These are phyloP conservation scores for Gossypium rotundifolium DNA, from an alignment of 345 rosid genomes.

Conservation along the genomic window DNA sequence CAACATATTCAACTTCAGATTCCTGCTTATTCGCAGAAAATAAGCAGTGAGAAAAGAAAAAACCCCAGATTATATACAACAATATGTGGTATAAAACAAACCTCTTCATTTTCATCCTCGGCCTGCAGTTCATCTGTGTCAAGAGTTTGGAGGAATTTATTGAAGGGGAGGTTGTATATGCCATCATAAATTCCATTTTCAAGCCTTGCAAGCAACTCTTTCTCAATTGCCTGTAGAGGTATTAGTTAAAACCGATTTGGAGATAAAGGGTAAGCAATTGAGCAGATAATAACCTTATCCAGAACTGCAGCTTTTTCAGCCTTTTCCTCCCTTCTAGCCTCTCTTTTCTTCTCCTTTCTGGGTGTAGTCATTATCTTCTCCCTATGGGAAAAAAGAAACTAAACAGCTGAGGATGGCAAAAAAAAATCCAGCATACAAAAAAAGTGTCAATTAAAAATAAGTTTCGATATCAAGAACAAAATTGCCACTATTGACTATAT, in stretches of 20 bases:
- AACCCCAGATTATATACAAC: background rate
- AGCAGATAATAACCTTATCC: constrained; percentile 48
- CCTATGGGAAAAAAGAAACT: constrained; percentile 26
- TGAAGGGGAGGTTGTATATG: constrained; percentile 58
- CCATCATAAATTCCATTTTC: constrained; percentile 61
- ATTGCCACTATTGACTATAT: background rate
- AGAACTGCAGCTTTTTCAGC: constrained; percentile 75
- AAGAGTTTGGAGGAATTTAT: constrained; percentile 40
- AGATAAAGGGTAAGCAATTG: constrained; percentile 3
- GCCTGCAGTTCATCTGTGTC: constrained; percentile 32
- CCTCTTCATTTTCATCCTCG: constrained; percentile 54
- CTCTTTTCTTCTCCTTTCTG: constrained; percentile 59
- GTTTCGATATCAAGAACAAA: background rate
- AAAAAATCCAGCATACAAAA: background rate
- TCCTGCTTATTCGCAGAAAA: constrained; percentile 45
- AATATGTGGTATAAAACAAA: constrained; percentile 12
- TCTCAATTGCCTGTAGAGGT: constrained; percentile 65
- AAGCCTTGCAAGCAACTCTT: constrained; percentile 76
- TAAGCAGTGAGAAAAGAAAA: background rate
- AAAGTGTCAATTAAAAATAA: background rate
- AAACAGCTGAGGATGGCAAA: background rate
- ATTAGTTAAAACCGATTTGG: constrained; percentile 6
- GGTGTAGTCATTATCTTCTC: constrained; percentile 70
- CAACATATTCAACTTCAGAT: constrained; percentile 65
- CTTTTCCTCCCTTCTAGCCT: constrained; percentile 77